These are phyloP conservation scores for Maudiozyma bulderi DNA, from an alignment of 805 yeast genomes.

Conservation along the genomic window DNA sequence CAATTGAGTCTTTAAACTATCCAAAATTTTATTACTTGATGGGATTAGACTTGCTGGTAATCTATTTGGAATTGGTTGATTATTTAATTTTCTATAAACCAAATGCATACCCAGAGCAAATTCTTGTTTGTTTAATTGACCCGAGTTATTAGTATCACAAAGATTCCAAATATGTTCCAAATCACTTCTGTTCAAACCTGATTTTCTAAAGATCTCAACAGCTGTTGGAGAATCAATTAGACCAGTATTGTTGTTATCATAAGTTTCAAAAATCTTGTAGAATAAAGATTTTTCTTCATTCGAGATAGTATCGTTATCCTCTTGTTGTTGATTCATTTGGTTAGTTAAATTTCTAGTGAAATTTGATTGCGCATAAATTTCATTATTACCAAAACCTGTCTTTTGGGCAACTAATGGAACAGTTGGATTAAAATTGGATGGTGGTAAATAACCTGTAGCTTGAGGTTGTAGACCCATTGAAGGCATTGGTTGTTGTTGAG, in stretches of 20 bases:
- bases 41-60: slow-evolving; percentile 88
- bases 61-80: slow-evolving; percentile 69
- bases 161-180: slow-evolving; percentile 87
- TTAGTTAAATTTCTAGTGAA: slow-evolving; percentile 30
- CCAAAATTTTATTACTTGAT: slow-evolving; percentile 67
- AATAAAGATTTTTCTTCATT: slow-evolving; percentile 80
- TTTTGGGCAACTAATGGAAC: slow-evolving; percentile 35
- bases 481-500: slow-evolving; percentile 5
- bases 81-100: slow-evolving; percentile 82
- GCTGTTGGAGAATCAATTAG: slow-evolving; percentile 72
- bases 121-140: slow-evolving; percentile 78
- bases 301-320: slow-evolving; percentile 55
- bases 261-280: slow-evolving; percentile 78
- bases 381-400: slow-evolving; percentile 37
- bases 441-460: slow-evolving; percentile 57
- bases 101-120: slow-evolving; percentile 97
- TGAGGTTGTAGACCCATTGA: slow-evolving; percentile 30
- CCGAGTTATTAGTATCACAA: slow-evolving; percentile 73
- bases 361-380: slow-evolving; percentile 30
- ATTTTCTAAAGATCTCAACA: slow-evolving; percentile 77
- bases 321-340: slow-evolving; percentile 1
- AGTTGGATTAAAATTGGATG: slow-evolving; percentile 29
- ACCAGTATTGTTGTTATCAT: slow-evolving; percentile 67
- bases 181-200: slow-evolving; percentile 79
- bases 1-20: slow-evolving; percentile 54